Evolutionary conservation across 2,329 filamentous ascomycete species (phyloP), one percentile per base, ranked within the genome.

Genomic region (Pseudogymnoascus sp.): DNA sequence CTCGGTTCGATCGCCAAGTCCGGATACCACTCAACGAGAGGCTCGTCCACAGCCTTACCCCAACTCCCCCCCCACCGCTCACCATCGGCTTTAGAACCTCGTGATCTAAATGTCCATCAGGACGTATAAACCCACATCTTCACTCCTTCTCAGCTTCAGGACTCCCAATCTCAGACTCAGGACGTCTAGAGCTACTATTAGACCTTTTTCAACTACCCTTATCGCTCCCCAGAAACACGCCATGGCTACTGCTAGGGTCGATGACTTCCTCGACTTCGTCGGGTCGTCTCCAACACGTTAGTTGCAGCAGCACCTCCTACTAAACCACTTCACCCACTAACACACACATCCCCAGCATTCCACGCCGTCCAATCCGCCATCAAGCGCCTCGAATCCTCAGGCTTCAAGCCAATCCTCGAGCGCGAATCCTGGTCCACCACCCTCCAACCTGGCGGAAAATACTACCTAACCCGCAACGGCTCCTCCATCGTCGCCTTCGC

Each of bases 401-500:
- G 93, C 65, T 99, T 98, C 81, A 83, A 85, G 71, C 85, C 89
- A 71, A 90, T 99, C 78, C 90, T 87, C 81, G 93, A 98, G 78
- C 90, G 90, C 71, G 92, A 97, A 73, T 87, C 90, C 57, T 98
- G 95, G 93, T 84, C 89, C 13, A 86, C 88, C 1, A 85, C 83
- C 54, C 84, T 96, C 67, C 84, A 86, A 64, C 91, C 92, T 21
- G 93, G 93, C 67, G 93, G 93, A 68, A 97, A 96, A 78, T 98
- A 98, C 82, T 97, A 93, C 79, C 85, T 97, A 72, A 98, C 93
- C 60, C 89, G 93, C 69, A 98, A 98, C 79, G 88, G 85, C 65
- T 96, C 92, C 25, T 96, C 93, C 60, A 90, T 98, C 68, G 86
- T 96, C 65, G 93, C 93, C 68, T 98, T 98, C 77, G 90, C 91